Evolutionary conservation across 78 protist species (phyloP), one percentile per base, ranked within the genome.

Genomic region (Chrysochromulina parva): DNA sequence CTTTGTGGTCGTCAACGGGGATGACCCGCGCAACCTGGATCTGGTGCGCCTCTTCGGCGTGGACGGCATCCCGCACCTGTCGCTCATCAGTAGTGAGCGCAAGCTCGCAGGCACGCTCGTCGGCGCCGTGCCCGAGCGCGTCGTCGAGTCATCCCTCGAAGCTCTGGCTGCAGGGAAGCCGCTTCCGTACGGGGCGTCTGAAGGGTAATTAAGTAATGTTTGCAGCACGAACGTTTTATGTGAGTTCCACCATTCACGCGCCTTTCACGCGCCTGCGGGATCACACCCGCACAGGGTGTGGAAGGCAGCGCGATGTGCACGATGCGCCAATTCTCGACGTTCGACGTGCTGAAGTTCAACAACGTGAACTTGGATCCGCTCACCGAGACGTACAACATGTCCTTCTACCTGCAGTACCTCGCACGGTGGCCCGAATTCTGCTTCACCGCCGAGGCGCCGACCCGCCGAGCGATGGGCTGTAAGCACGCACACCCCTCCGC

Each of bases 331-430:
- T 95, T 96, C 62, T 88, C 58, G 26, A 78, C 94, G 62, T 93
- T 90, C 19, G 98, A 96, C 69, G 85, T 96, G 59, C 94, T 96
- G 82, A 52, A 85, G 59, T 89, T 95, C 78, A 90, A 91, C 90
- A 92, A 92, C 91, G 86, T 96, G 47, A 93, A 93, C 90, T 86
- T 95, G 22, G 96, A 95, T 54, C 86, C 60, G 5, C 92, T 92
- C 28, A 95, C 96, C 6, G 96, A 95, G 69, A 95, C 96, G 38
- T 98, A 97, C 91, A 94, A 94, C 67, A 52, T 96, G 47, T 57
- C 92, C 26, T 98, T 98, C 92, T 98, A 98, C 74, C 58, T 96
- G 52, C 96, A 94, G 82, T 98, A 98, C 94, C 65, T 98, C 74
- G 86, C 95, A 24, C 17, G 52, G 11, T 98, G 99, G 99, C 99